Evolutionary conservation across 1,284 basidiomycete genomes (phyloP), one percentile per base, ranked within the genome.

Genomic region (Cerrena zonata): DNA sequence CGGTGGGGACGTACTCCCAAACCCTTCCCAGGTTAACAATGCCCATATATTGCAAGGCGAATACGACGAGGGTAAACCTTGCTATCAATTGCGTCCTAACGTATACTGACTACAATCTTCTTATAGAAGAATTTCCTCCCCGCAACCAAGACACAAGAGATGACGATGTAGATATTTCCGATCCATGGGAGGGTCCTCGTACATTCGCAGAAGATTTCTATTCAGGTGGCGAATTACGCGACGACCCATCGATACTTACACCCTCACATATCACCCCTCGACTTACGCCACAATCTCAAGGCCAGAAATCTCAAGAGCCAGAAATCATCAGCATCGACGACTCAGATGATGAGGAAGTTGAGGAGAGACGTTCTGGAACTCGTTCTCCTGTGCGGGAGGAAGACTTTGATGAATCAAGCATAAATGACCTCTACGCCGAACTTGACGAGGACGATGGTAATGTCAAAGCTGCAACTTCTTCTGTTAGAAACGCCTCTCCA

Each of bases 201-300:
- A 72, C 61, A 12, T 79, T 72, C 57, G 77, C 77, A 0, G 73
- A 81, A 61, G 77, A 79, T 56, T 79, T 72, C 49, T 68, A 69
- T 47, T 43, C 67, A 2, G 67, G 66, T 19, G 67, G 68, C 1
- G 66, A 69, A 45, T 41, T 61, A 10, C 46, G 54, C 3, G 57
- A 52, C n/a, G 49, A 52, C 5, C 19, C 24, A 26, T 38, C 43
- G 24, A 53, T 45, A 15, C 50, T 60, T 26, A 53, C 57, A 19
- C 57, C 60, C 7, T 53, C 56, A 3, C 53, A 58, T 41, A 39
- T 58, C n/a, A 56, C 51, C 19, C 54, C 53, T n/a, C 19, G 39
- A 12, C 39, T 18, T 21, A 51, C 44, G 12, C 39, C 52, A 5
- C 58, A 55, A 23, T 56, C 61, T 42, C 10, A n/a, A 23, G 39